A percentile compares a stretch with the other conserved stretches of the same genome.
Conservation (phyloP, 2,329 filamentous ascomycete species). For the Arachnopeziza araneosa region DNA sequence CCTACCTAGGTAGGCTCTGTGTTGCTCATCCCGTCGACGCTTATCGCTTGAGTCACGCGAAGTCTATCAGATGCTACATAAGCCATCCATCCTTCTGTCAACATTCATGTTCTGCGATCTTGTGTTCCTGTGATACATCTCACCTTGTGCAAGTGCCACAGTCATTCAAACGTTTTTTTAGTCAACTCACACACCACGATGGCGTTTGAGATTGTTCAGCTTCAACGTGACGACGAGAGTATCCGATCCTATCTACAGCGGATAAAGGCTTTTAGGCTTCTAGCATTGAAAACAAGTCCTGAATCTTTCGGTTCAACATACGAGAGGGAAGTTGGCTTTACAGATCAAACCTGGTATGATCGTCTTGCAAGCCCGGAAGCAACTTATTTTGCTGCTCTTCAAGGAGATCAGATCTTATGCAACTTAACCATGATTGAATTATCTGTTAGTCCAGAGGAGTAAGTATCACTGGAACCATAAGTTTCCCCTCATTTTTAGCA, state of each 20-base stretch:
- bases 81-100: not conserved
- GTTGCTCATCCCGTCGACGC: not conserved
- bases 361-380: constrained; percentile 33
- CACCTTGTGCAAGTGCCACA: constrained; percentile 4
- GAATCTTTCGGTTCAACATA: constrained; percentile 36
- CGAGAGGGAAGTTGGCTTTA: constrained; percentile 32
- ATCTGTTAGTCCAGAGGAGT: constrained; percentile 11
- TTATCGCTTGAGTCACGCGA: constrained; percentile 15
- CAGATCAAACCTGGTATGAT: constrained; percentile 32
- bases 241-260: constrained; percentile 15
- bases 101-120: not conserved
- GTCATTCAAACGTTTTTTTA: constrained; percentile 10
- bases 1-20: not conserved
- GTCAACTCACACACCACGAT: not conserved
- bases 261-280: constrained; percentile 25
- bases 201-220: constrained; percentile 17
- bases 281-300: constrained; percentile 21
- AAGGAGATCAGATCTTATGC: constrained; percentile 27
- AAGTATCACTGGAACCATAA: not conserved
- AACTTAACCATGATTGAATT: constrained; percentile 12
- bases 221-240: constrained; percentile 21
- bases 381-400: constrained; percentile 32
- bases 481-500: not conserved
- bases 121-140: constrained; percentile 6
- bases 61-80: constrained; percentile 12